Evolutionary conservation across 163 green algal genomes (phyloP), one percentile per base, ranked within the genome.

Genomic region (Picocystis sp.): DNA sequence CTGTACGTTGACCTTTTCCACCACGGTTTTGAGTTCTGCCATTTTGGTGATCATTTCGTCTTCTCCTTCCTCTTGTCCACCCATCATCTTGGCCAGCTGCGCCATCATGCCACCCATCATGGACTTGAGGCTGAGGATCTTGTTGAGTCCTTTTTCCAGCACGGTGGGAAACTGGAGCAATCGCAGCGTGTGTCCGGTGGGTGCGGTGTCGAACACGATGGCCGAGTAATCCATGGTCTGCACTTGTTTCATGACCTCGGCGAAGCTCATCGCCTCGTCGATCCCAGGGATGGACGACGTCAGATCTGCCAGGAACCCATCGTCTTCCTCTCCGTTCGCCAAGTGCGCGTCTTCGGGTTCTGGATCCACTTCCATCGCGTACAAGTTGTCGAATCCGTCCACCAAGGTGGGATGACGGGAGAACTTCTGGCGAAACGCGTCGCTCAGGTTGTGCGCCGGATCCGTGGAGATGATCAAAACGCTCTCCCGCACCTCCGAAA

Each of bases 211-310:
- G 71, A 97, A 97, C 43, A 97, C 86, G 33, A 97, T 91, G 47
- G 62, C 75, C 53, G 56, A 64, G 66, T 95, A 96, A 70, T 96
- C 86, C 71, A 97, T 82, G 9, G 66, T 83, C 53, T 96, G 82
- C 6, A 96, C 87, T 76, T 86, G 79, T 64, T 93, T 91, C 75
- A 94, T 88, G 47, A 94, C 87, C 63, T 97, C 88, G 2, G 85
- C 88, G 64, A 97, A 97, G 69, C 75, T 89, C 88, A 97, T 96
- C 17, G 88, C 88, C 64, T 97, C 88, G 46, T 97, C 88, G 47
- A 97, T 97, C 50, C 88, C 88, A 11, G 88, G 88, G 22, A 97
- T 94, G 34, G 79, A 83, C n/a, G 71, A 67, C 0, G 81, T 82
- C 14, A 97, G 75, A 34, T 97, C 88, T 6, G 67, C 62, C 10